These are phyloP conservation scores for Stenocarpella maydis DNA, from an alignment of 2,329 filamentous ascomycete genomes.

Conservation along the genomic window DNA sequence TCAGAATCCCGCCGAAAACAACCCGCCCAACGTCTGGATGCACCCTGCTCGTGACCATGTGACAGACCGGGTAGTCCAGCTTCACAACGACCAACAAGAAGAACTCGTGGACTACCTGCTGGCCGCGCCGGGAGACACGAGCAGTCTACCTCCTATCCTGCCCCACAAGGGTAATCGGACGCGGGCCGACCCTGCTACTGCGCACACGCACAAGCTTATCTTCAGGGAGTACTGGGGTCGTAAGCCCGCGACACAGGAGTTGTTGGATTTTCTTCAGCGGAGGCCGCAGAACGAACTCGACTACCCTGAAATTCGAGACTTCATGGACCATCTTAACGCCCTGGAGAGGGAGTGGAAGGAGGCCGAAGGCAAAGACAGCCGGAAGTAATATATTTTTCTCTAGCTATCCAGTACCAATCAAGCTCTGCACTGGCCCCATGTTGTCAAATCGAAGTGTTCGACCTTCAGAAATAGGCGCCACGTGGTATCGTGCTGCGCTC, in stretches of 20 bases:
- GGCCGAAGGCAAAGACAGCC: background rate
- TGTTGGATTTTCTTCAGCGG: background rate
- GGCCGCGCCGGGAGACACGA: slow-evolving; percentile 23
- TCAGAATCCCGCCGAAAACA: background rate
- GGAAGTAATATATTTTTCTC: background rate
- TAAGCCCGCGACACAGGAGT: slow-evolving; percentile 20
- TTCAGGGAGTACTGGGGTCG: slow-evolving; percentile 44
- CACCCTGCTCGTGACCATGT: slow-evolving; percentile 16
- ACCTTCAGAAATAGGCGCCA: too few relatives aligned
- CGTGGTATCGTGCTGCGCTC: too few relatives aligned
- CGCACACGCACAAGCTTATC: slow-evolving; percentile 38
- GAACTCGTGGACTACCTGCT: slow-evolving; percentile 40
- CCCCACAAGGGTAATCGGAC: slow-evolving; percentile 36
- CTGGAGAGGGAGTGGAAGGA: background rate
- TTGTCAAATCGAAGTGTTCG: too few relatives aligned
- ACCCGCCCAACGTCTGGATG: slow-evolving; percentile 19
- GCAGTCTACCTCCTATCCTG: slow-evolving; percentile 37
- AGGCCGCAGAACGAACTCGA: background rate
- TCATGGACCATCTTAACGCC: background rate
- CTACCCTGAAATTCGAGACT: slow-evolving; percentile 1
- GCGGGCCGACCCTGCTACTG: slow-evolving; percentile 42
- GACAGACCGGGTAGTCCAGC: slow-evolving; percentile 39
- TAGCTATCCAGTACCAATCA: too few relatives aligned
- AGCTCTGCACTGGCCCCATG: too few relatives aligned
- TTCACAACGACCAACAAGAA: slow-evolving; percentile 39